A percentile compares a stretch with the other conserved stretches of the same genome.
These are phyloP conservation scores for Papiliotrema fonsecae DNA, from an alignment of 1,284 basidiomycete species.

Conservation along the genomic window DNA sequence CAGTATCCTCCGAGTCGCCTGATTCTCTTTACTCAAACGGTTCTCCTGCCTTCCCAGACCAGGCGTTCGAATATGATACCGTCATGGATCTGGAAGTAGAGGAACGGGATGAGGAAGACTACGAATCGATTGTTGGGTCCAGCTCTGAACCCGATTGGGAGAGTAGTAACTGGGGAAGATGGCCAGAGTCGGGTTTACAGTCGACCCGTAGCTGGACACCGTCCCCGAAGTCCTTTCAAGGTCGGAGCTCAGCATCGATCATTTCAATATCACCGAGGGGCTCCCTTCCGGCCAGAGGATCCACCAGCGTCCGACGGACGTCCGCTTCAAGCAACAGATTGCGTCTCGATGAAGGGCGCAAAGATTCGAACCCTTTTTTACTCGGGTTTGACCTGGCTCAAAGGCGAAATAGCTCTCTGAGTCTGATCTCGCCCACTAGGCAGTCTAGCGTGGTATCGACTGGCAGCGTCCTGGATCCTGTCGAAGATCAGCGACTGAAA, in stretches of 20 bases:
- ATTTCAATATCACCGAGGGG: constrained; percentile 21
- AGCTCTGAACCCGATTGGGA: constrained; percentile 3
- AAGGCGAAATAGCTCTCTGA: constrained; percentile 12
- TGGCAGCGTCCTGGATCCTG: constrained; percentile 19
- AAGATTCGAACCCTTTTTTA: constrained; percentile 22
- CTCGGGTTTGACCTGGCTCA: constrained; percentile 25
- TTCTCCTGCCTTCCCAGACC: constrained; percentile 21
- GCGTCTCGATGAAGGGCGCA: constrained; percentile 4
- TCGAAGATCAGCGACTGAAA: constrained; percentile 23
- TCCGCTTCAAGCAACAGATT: neutral
- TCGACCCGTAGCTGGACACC: constrained; percentile 15
- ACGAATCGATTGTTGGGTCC: constrained; percentile 17
- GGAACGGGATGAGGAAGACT: constrained; percentile 15
- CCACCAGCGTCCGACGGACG: neutral
- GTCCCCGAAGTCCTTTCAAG: neutral
- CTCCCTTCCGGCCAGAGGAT: constrained; percentile 20
- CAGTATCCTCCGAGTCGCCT: constrained; percentile 26
- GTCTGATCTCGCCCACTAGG: constrained; percentile 8
- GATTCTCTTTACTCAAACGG: constrained; percentile 29
- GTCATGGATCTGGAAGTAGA: constrained; percentile 10
- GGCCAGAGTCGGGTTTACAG: constrained; percentile 13
- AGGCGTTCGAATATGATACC: constrained; percentile 21
- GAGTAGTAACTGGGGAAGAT: constrained; percentile 20
- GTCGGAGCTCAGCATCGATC: constrained; percentile 16
- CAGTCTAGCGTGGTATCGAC: constrained; percentile 24